Evolutionary conservation across 257 asterid species (phyloP).

Genomic region (Nicotiana benthamiana): DNA sequence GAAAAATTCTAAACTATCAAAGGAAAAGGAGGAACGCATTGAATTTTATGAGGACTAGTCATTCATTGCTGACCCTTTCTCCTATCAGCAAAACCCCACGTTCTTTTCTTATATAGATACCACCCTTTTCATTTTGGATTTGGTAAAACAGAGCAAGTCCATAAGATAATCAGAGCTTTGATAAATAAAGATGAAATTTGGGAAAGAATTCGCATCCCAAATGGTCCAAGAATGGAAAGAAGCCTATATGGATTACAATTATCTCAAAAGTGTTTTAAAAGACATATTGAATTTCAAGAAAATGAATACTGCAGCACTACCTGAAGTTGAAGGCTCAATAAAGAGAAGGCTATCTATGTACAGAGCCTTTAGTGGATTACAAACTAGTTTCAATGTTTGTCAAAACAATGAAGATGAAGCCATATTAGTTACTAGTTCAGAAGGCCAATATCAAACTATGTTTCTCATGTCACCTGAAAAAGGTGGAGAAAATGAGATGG

Average conservation of each 20-base stretch:
- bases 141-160: background rate
- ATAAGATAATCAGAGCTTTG: background rate
- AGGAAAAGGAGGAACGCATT: background rate
- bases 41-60: background rate
- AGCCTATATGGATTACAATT: conserved; percentile 66
- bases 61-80: background rate
- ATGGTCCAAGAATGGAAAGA: conserved; percentile 83
- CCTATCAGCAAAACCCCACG: background rate
- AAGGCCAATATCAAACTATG: conserved; percentile 43
- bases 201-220: conserved; percentile 77
- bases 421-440: conserved; percentile 44
- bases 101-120: background rate
- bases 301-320: background rate
- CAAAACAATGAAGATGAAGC: conserved; percentile 50
- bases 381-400: conserved; percentile 11
- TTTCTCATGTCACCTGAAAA: conserved; percentile 56
- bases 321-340: conserved; percentile 20
- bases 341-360: conserved; percentile 55
- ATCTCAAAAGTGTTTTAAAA: conserved; percentile 43
- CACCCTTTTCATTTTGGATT: background rate
- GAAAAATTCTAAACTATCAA: background rate
- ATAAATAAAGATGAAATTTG: conserved; percentile 68
- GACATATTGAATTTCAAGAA: conserved; percentile 28
- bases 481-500: conserved; percentile 58
- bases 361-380: conserved; percentile 75